Base-by-base conservation (phyloP, 257 asterid species). In the Gentiana straminea region DNA sequence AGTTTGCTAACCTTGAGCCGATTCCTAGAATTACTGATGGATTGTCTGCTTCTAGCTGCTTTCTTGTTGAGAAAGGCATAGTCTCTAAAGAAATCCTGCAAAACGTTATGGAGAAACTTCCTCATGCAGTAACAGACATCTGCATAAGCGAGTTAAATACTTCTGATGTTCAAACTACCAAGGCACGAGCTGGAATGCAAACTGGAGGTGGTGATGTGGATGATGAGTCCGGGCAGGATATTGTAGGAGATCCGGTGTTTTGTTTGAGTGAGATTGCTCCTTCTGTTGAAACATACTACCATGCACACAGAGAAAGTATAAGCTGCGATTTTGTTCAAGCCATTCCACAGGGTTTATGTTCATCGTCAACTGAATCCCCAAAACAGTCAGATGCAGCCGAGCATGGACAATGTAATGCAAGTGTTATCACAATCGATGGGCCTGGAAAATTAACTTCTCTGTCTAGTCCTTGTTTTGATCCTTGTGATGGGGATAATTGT, bases 391-490 rank as follows among this genome's bases (percentile, higher is more conserved):
- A 53, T 56, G 51, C 41, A 49, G 54, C 15, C 33, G 46, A 51
- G 8, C 59, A 35, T 33, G 55, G 46, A 48, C 33, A 51, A n/a
- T 48, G 44, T 35, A 35, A 35, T 36, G 48, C 56, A 55, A 52
- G 37, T 55, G 64, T 55, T 50, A 44, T 60, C 44, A 35, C 13
- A 11, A 53, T 51, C 39, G 44, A 35, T 35, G 69, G 58, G 59
- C 64, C 68, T 51, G 60, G 63, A 49, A 6, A 15, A 58, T 36
- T 48, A 65, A 70, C 45, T 54, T 49, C 57, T 48, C 55, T 68
- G 35, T 53, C 51, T 46, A 61, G 49, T 68, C 69, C 62, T 67
- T 63, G 51, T 68, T 66, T 63, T 64, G 79, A 62, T 38, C 64
- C 61, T 35, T 67, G 57, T 64, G 77, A 68, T 55, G 50, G 44